These are phyloP conservation scores for Croton laevigatus DNA, from an alignment of 441 rosid species.

Conservation along the genomic window DNA sequence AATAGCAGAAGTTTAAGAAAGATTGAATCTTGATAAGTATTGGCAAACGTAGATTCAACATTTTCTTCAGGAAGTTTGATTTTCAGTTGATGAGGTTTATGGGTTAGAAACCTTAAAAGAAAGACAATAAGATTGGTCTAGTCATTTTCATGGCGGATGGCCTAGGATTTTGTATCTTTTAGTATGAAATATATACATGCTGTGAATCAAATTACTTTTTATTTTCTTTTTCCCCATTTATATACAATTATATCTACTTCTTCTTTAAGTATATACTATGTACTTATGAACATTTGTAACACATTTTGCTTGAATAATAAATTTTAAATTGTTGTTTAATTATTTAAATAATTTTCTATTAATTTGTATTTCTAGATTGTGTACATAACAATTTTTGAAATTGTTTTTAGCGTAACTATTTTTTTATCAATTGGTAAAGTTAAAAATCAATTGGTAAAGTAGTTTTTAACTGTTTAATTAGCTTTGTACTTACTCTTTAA, in stretches of 20 bases:
- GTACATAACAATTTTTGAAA: too few species aligned
- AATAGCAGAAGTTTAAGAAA: slow-evolving; percentile 12
- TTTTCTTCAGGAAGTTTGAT: not conserved
- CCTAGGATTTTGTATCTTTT: slow-evolving; percentile 9
- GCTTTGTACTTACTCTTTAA: too few species aligned
- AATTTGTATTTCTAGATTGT: too few species aligned
- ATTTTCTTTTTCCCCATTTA: not conserved
- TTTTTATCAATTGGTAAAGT: too few species aligned
- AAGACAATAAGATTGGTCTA: slow-evolving; percentile 23
- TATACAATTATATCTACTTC: not conserved
- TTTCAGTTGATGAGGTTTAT: not conserved
- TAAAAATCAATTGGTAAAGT: too few species aligned
- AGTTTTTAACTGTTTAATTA: too few species aligned
- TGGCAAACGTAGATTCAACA: slow-evolving; percentile 19
- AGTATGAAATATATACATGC: too few species aligned
- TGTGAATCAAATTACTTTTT: not conserved
- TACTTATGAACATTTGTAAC: not conserved
- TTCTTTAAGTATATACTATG: not conserved
- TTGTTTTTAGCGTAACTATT: too few species aligned
- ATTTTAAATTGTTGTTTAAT: too few species aligned
- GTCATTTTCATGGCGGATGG: slow-evolving; percentile 17
- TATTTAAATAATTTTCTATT: too few species aligned
- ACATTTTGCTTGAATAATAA: too few species aligned
- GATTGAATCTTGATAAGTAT: slow-evolving; percentile 10
- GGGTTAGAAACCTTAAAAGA: slow-evolving; percentile 35